Evolutionary conservation across 176 grass and related monocot species (phyloP), one percentile per base, ranked within the genome.

Genomic region (Avena eriantha): DNA sequence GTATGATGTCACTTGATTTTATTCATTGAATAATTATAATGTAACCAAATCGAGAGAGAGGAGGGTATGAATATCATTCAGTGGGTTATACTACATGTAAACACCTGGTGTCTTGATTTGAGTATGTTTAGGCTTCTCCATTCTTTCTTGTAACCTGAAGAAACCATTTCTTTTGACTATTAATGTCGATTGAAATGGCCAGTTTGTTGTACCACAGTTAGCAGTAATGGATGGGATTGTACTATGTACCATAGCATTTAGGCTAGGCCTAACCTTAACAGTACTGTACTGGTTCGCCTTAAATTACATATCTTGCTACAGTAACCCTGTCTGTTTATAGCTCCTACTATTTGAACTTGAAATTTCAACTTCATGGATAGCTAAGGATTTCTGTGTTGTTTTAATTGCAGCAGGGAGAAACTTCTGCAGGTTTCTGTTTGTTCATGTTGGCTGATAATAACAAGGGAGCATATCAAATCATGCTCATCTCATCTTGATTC

Each of bases 141-240:
- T 73, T 48, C 39, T 39, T 43, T 48, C 21, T 73, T 49, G 22
- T 10, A 50, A 8, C 6, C 39, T 41, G 39, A 41, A 5, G 5
- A 41, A 5, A 41, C 39, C 39, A 41, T 41, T 41, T 15, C n/a
- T 1, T 50, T 74, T 5, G n/a, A 49, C 45, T 73, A 17, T 26
- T 31, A 73, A 24, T 73, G 43, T 26, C 49, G 71, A 69, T 33
- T 69, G 33, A 69, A 69, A 49, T 74, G 12, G 2, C 7, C 7
- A 12, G 43, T 14, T 73, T 73, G 70, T 73, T 73, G 70, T n/a
- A 48, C 21, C 39, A 47, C 21, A 45, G 70, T 72, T 46, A 47
- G 70, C 36, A 45, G 69, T 71, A 43, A 71, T 71, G 69, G 69
- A 45, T 71, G 69, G 10, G 36, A 45, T 71, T 71, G 69, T 71